These are phyloP conservation scores for Ceratocystis variospora DNA, from an alignment of 2,329 filamentous ascomycete genomes.

Conservation along the genomic window DNA sequence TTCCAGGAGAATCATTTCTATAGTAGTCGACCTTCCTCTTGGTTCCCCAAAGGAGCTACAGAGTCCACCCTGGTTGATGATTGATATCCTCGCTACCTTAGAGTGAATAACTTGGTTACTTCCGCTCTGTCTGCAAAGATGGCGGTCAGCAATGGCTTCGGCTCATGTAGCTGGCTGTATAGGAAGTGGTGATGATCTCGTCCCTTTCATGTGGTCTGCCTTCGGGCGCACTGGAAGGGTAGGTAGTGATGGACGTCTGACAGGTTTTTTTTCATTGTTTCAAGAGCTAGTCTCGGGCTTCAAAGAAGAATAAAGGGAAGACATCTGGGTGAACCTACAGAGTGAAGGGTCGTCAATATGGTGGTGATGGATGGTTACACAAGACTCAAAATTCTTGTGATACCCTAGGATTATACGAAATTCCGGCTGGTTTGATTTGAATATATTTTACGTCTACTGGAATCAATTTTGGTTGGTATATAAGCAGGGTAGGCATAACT, in stretches of 20 bases:
- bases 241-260: constrained; percentile 84
- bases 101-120: constrained; percentile 61
- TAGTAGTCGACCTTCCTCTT: constrained; percentile 85
- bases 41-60: constrained; percentile 85
- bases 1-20: constrained; percentile 80
- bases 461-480: no score
- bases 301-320: constrained; percentile 35
- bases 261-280: constrained; percentile 50
- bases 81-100: constrained; percentile 71
- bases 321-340: no score
- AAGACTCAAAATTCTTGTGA: not conserved
- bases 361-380: not conserved
- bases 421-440: no score
- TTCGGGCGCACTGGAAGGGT: constrained; percentile 65
- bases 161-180: constrained; percentile 39
- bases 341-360: no score
- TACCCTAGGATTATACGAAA: no score
- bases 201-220: constrained; percentile 56
- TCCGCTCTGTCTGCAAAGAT: constrained; percentile 48
- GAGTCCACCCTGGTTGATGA: constrained; percentile 94
- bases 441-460: no score
- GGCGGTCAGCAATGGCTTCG: constrained; percentile 32
- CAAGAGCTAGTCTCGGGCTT: constrained; percentile 35
- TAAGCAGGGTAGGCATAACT: not conserved
- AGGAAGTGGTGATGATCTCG: constrained; percentile 93